Conservation (phyloP, 192 early-diverging fungal genomes). For the Lunasporangiospora selenospora region DNA sequence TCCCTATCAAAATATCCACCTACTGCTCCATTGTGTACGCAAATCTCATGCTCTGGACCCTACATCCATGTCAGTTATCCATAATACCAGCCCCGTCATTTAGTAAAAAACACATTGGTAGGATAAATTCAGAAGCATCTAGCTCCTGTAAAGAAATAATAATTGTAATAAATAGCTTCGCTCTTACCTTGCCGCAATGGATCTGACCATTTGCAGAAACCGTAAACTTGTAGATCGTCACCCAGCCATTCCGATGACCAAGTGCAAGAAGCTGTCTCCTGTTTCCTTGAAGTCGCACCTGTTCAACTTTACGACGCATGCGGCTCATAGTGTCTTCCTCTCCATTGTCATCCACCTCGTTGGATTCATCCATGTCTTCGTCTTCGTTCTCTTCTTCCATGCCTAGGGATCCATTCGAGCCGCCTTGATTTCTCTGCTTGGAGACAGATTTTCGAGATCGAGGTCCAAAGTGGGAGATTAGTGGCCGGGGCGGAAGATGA, state of each 20-base stretch:
- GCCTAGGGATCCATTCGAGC: slow-evolving; percentile 9
- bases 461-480: slow-evolving; percentile 46
- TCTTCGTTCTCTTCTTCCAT: slow-evolving; percentile 28
- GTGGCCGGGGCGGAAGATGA: slow-evolving; percentile 18
- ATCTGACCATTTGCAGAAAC: slow-evolving; percentile 36
- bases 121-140: too few relatives aligned
- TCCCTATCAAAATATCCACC: too few relatives aligned
- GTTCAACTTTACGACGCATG: neutral
- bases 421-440: slow-evolving; percentile 8
- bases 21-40: slow-evolving; percentile 7
- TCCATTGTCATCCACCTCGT: too few relatives aligned
- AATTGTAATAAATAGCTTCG: too few relatives aligned
- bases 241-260: slow-evolving; percentile 40
- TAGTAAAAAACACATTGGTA: too few relatives aligned
- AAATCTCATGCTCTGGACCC: slow-evolving; percentile 5
- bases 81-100: too few relatives aligned
- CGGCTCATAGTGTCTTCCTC: too few relatives aligned
- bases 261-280: slow-evolving; percentile 40
- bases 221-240: slow-evolving; percentile 38
- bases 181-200: slow-evolving; percentile 21
- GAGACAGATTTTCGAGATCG: slow-evolving; percentile 22
- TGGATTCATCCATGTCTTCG: slow-evolving; percentile 8
- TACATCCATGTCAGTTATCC: neutral
- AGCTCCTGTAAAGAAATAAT: too few relatives aligned
- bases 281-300: slow-evolving; percentile 21